Conservation (phyloP, 1,284 basidiomycete species). For the Bjerkandera adusta region DNA sequence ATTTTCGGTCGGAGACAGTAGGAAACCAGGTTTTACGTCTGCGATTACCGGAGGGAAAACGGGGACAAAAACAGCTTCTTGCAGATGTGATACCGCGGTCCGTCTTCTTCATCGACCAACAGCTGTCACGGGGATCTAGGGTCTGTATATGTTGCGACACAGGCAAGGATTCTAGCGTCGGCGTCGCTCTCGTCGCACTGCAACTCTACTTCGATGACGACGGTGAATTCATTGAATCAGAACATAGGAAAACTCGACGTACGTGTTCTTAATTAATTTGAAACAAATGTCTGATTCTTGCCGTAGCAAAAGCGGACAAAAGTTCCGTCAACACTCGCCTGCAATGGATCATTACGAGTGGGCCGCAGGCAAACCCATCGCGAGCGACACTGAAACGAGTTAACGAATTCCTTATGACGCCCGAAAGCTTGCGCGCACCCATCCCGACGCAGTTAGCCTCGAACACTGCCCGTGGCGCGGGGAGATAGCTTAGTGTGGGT, state of each 20-base stretch:
- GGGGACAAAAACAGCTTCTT: constrained; percentile 50
- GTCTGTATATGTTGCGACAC: constrained; percentile 56
- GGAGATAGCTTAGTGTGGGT: too few relatives aligned
- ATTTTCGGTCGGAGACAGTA: neutral
- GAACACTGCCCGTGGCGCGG: too few relatives aligned
- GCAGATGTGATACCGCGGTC: constrained; percentile 46
- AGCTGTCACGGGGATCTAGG: constrained; percentile 34
- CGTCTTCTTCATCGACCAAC: constrained; percentile 43
- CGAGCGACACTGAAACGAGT: constrained; percentile 74
- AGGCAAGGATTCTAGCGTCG: constrained; percentile 62
- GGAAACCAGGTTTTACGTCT: constrained; percentile 27
- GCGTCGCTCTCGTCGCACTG: constrained; percentile 56
- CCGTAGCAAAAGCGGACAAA: constrained; percentile 40
- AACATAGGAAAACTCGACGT: constrained; percentile 13
- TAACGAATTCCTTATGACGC: constrained; percentile 70
- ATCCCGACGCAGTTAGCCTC: constrained; percentile 10
- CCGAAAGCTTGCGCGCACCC: too few relatives aligned
- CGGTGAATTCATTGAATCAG: constrained; percentile 34
- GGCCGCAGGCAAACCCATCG: constrained; percentile 73
- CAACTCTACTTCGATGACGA: constrained; percentile 56
- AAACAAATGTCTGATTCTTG: neutral
- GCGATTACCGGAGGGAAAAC: constrained; percentile 45
- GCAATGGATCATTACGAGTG: constrained; percentile 78
- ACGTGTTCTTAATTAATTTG: neutral
- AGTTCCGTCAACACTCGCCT: constrained; percentile 61